These are phyloP conservation scores for Blumeria graminis DNA, from an alignment of 2,329 filamentous ascomycete species.

Conservation along the genomic window DNA sequence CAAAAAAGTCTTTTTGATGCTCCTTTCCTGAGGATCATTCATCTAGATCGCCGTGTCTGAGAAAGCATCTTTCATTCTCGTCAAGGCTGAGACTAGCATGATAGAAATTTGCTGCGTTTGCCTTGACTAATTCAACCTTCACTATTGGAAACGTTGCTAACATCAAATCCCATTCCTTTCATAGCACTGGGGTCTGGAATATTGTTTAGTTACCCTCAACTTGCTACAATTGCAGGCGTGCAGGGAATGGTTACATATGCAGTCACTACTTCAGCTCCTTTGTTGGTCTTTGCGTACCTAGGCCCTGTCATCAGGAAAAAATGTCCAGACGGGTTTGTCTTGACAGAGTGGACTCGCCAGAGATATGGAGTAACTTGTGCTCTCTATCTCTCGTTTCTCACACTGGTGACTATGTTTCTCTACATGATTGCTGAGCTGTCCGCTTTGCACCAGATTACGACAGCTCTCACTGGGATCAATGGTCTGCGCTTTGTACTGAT, in stretches of 20 bases:
- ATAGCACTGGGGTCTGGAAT: slow-evolving; percentile 65
- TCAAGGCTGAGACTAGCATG: no score
- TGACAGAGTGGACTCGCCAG: slow-evolving; percentile 66
- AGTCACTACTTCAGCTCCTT: slow-evolving; percentile 43
- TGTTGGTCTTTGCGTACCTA: slow-evolving; percentile 49
- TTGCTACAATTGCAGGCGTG: slow-evolving; percentile 54
- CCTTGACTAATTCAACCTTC: no score
- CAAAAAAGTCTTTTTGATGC: no score
- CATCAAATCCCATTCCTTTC: not conserved
- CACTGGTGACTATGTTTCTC: slow-evolving; percentile 57
- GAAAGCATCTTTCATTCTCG: no score
- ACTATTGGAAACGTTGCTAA: no score
- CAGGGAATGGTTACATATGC: slow-evolving; percentile 61
- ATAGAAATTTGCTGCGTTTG: no score
- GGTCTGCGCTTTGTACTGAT: slow-evolving; percentile 55
- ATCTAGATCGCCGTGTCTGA: no score
- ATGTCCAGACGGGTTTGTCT: slow-evolving; percentile 61
- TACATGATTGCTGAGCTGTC: slow-evolving; percentile 77
- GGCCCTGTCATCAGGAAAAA: slow-evolving; percentile 57
- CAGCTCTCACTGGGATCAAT: slow-evolving; percentile 47
- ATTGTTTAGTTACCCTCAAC: slow-evolving; percentile 59
- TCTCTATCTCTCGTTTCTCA: slow-evolving; percentile 54
- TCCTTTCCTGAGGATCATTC: no score
- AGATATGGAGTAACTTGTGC: slow-evolving; percentile 47
- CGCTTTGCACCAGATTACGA: slow-evolving; percentile 57